phyloP scores from a whole-genome alignment of 108 stramenopile genomes.

The Skeletonema costatum region DNA sequence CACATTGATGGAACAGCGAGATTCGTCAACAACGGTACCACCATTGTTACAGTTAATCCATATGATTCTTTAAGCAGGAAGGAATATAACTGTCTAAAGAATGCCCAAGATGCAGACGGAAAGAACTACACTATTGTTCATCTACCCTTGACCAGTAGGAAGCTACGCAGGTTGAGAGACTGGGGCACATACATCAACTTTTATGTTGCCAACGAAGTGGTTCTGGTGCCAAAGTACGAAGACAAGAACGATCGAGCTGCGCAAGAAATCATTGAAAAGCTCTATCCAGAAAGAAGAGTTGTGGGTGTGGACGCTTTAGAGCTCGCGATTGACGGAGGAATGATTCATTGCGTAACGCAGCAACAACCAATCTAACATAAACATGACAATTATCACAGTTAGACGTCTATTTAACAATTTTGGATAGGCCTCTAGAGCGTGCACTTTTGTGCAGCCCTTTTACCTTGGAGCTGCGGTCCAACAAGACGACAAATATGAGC shows the following conservation, averaged over 20 bases:
- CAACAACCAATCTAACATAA: conserved; percentile 28
- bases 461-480: no score
- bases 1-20: conserved; percentile 56
- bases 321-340: conserved; percentile 44
- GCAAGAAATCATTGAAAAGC: not conserved
- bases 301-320: conserved; percentile 20
- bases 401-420: no score
- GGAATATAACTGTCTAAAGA: conserved; percentile 40
- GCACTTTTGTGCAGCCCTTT: no score
- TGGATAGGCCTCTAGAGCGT: no score
- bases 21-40: conserved; percentile 40
- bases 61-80: conserved; percentile 25
- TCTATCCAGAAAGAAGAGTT: conserved; percentile 27
- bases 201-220: conserved; percentile 52
- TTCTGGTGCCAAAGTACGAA: conserved; percentile 43
- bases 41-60: conserved; percentile 42
- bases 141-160: conserved; percentile 32
- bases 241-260: conserved; percentile 47
- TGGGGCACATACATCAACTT: conserved; percentile 50
- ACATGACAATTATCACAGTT: no score
- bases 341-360: conserved; percentile 50
- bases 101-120: conserved; percentile 41
- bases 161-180: conserved; percentile 18
- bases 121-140: conserved; percentile 35
- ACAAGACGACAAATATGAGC: no score